Conservation (phyloP, 2,329 filamentous ascomycete genomes). For the Cladobotryum mycophilum region DNA sequence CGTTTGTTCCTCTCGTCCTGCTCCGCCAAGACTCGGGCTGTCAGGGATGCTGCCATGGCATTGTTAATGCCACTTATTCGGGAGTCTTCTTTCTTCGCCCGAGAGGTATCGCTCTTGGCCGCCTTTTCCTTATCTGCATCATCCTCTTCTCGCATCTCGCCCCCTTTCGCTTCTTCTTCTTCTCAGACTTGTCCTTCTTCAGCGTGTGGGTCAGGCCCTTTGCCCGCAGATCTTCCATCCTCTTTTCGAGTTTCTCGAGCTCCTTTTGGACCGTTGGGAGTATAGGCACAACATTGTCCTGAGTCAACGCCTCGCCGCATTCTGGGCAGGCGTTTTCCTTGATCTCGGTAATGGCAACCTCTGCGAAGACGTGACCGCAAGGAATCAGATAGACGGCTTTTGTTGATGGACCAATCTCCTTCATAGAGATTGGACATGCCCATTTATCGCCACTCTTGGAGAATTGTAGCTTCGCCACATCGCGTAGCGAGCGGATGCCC, state of each 20-base stretch:
- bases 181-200: constrained; percentile 65
- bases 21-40: constrained; percentile 79
- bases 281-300: constrained; percentile 76
- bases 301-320: constrained; percentile 68
- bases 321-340: constrained; percentile 56
- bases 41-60: constrained; percentile 74
- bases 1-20: constrained; percentile 77
- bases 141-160: constrained; percentile 27
- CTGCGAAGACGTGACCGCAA: constrained; percentile 91
- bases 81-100: constrained; percentile 27
- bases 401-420: constrained; percentile 70
- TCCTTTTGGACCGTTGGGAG: constrained; percentile 67
- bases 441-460: constrained; percentile 48
- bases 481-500: constrained; percentile 72
- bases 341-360: constrained; percentile 79
- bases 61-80: constrained; percentile 72
- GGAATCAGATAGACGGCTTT: constrained; percentile 87
- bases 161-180: constrained; percentile 65
- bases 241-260: constrained; percentile 56
- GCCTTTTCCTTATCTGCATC: constrained; percentile 15
- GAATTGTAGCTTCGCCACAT: constrained; percentile 83
- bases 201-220: constrained; percentile 76
- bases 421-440: constrained; percentile 83
- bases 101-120: constrained; percentile 10
- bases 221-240: constrained; percentile 62